phyloP scores from a whole-genome alignment of 495 filamentous ascomycete species.

The Podospora didyma region DNA sequence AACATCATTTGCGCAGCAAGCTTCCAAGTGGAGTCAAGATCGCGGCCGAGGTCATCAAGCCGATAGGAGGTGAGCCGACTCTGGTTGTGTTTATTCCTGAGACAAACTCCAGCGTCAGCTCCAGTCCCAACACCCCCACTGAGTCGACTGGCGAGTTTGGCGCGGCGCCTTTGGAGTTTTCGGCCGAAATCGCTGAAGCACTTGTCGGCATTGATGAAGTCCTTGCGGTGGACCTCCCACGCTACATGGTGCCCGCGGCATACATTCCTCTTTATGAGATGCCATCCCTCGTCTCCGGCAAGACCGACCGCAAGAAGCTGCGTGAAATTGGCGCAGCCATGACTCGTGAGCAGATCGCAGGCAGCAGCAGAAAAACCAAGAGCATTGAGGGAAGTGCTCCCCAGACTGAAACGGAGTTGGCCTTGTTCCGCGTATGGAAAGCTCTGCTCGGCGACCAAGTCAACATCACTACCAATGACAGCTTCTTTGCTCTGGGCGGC shows the following conservation, averaged over 20 bases:
- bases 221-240: conserved; percentile 38
- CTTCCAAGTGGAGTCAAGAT: conserved; percentile 31
- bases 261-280: conserved; percentile 56
- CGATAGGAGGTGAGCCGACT: conserved; percentile 33
- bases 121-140: conserved; percentile 15
- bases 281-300: conserved; percentile 54
- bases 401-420: conserved; percentile 26
- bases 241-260: conserved; percentile 59
- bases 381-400: conserved; percentile 11
- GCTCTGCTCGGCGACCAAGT: conserved; percentile 25
- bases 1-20: conserved; percentile 47
- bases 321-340: conserved; percentile 32
- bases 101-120: conserved; percentile 16
- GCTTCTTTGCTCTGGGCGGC: conserved; percentile 52
- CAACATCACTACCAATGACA: conserved; percentile 33
- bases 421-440: conserved; percentile 26
- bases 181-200: conserved; percentile 23
- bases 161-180: conserved; percentile 9
- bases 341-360: conserved; percentile 29
- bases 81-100: conserved; percentile 39
- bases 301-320: conserved; percentile 60
- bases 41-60: conserved; percentile 42
- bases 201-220: conserved; percentile 22
- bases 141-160: conserved; percentile 15
- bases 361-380: conserved; percentile 20